phyloP scores from a whole-genome alignment of 1,284 basidiomycete genomes.

The Ustilago trichophora region DNA sequence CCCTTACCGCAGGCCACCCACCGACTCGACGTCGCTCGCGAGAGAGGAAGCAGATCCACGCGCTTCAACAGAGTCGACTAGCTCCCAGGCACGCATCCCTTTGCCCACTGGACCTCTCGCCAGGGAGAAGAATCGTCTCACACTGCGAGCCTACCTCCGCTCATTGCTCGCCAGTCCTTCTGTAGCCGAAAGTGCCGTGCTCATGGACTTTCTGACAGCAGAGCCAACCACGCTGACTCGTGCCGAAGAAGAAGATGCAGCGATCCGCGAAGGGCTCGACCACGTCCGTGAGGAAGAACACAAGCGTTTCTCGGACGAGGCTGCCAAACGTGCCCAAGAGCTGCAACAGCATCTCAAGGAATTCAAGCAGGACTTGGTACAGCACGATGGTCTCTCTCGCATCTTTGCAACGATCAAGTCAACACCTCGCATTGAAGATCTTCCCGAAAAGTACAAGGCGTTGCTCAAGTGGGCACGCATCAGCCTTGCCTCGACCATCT shows the following conservation, averaged over 20 bases:
- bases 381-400: constrained; percentile 81
- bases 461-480: constrained; percentile 96
- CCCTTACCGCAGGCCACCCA: constrained; percentile 15
- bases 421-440: constrained; percentile 78
- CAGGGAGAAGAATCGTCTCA: constrained; percentile 90
- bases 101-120: constrained; percentile 62
- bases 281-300: constrained; percentile 86
- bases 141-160: constrained; percentile 89
- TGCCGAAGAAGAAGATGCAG: constrained; percentile 82
- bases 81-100: constrained; percentile 21
- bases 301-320: constrained; percentile 84
- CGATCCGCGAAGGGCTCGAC: constrained; percentile 86
- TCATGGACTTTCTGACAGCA: constrained; percentile 85
- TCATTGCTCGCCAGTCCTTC: constrained; percentile 76
- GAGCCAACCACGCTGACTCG: constrained; percentile 77
- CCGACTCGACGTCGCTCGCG: neutral
- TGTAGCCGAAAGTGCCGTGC: constrained; percentile 83
- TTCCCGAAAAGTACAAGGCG: constrained; percentile 86
- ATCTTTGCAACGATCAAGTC: constrained; percentile 88
- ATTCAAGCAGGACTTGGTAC: constrained; percentile 84
- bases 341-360: constrained; percentile 83
- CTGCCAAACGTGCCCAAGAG: constrained; percentile 83
- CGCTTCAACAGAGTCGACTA: constrained; percentile 19
- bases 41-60: constrained; percentile 15
- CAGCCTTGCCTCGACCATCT: constrained; percentile 85